Evolutionary conservation across 805 yeast species (phyloP).

Genomic region (Saccharomycopsis sp.): DNA sequence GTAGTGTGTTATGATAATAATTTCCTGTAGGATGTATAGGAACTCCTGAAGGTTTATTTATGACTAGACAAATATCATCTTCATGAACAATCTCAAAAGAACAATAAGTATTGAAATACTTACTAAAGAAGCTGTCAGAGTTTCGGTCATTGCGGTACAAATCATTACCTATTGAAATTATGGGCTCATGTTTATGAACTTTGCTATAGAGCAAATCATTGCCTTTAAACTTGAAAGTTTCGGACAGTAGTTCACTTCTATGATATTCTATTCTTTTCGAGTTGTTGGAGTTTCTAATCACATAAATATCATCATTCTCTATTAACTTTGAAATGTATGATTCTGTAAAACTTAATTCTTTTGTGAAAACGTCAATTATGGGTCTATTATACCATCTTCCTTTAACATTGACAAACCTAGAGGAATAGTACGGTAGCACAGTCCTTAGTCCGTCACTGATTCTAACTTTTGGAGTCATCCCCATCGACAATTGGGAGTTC

Average conservation of each 20-base stretch:
- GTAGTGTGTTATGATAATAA: slow-evolving; percentile 63
- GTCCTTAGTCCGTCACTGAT: too few relatives aligned
- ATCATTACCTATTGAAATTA: slow-evolving; percentile 10
- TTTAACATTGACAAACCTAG: too few relatives aligned
- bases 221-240: slow-evolving; percentile 3
- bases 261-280: background rate
- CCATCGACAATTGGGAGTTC: too few relatives aligned
- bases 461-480: too few relatives aligned
- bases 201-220: slow-evolving; percentile 1
- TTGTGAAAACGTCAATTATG: slow-evolving; percentile 5
- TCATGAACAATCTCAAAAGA: slow-evolving; percentile 44
- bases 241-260: background rate
- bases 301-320: background rate
- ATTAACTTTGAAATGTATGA: background rate
- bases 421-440: too few relatives aligned
- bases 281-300: background rate
- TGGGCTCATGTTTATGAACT: slow-evolving; percentile 17
- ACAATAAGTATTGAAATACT: background rate
- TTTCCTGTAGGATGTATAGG: slow-evolving; percentile 96
- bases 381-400: background rate
- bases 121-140: background rate
- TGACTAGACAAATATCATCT: slow-evolving; percentile 65
- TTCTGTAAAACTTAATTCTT: slow-evolving; percentile 23
- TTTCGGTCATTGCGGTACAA: background rate
- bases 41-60: slow-evolving; percentile 90